phyloP scores from a whole-genome alignment of 306 rosid species.

The Citrullus mucosospermus region DNA sequence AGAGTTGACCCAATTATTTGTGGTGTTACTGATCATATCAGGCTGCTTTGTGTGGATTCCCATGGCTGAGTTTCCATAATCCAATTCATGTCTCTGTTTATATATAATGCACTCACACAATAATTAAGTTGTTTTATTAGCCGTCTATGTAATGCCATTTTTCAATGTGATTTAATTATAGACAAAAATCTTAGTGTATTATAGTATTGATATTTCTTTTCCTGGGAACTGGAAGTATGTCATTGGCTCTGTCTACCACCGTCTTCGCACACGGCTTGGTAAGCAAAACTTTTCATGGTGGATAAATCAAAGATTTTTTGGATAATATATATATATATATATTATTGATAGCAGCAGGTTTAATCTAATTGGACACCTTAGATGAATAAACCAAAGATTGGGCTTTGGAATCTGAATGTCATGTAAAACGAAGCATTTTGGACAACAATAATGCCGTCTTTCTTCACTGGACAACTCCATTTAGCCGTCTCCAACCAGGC shows the following conservation, averaged over 20 bases:
- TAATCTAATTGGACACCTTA: background rate
- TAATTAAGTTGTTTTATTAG: background rate
- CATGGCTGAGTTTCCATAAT: constrained; percentile 23
- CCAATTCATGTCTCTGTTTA: background rate
- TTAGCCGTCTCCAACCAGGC: too few species aligned
- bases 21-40: background rate
- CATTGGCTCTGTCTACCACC: background rate
- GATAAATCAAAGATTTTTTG: background rate
- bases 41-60: constrained; percentile 20
- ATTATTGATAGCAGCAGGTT: background rate
- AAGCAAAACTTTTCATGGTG: background rate
- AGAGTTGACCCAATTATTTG: constrained; percentile 21
- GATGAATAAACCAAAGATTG: background rate
- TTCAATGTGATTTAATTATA: too few species aligned
- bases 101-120: background rate
- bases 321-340: background rate
- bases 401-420: background rate
- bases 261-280: background rate
- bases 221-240: background rate
- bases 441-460: background rate
- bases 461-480: background rate
- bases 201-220: too few species aligned
- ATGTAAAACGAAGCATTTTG: background rate
- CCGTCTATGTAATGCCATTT: too few species aligned
- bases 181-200: too few species aligned